A percentile compares a stretch with the other conserved stretches of the same genome.
phyloP scores from a whole-genome alignment of 2,329 filamentous ascomycete genomes.

The Cytospora chrysosperma region DNA sequence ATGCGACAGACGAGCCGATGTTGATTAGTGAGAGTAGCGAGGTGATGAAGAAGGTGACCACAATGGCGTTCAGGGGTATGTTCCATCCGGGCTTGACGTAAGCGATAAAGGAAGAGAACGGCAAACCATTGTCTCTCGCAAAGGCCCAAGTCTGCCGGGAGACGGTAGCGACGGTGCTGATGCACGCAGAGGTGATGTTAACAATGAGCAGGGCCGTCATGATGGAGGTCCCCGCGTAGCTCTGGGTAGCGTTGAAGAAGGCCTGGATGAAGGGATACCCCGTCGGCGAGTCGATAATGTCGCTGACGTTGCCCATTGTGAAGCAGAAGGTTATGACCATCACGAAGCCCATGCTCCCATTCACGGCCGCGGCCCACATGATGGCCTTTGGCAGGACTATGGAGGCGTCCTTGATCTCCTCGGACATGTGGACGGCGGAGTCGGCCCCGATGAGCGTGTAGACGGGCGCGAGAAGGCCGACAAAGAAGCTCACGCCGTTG shows the following conservation, averaged over 20 bases:
- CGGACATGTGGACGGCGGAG: conserved; percentile 38
- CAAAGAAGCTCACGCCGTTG: conserved; percentile 45
- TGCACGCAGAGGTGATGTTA: conserved; percentile 47
- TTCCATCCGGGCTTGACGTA: conserved; percentile 32
- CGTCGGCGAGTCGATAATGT: conserved; percentile 36
- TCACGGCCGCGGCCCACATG: conserved; percentile 35
- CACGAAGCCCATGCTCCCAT: conserved; percentile 38
- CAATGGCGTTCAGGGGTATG: conserved; percentile 11
- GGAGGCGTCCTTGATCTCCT: conserved; percentile 40
- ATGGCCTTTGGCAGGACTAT: conserved; percentile 38
- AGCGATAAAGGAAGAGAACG: conserved; percentile 40
- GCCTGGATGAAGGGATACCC: conserved; percentile 60
- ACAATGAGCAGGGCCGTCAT: conserved; percentile 51
- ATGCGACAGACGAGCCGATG: conserved; percentile 11
- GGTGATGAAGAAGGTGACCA: conserved; percentile 5
- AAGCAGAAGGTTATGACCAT: conserved; percentile 41
- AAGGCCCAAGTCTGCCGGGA: conserved; percentile 59
- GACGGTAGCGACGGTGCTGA: conserved; percentile 56
- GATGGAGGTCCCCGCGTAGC: conserved; percentile 46
- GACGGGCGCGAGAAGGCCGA: conserved; percentile 44
- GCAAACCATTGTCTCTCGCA: conserved; percentile 44
- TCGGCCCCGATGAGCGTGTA: conserved; percentile 38
- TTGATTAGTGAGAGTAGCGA: conserved; percentile 4
- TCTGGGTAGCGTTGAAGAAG: conserved; percentile 51
- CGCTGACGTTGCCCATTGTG: conserved; percentile 35